Percentiles rank a stretch among this genome's conserved stretches.
Conservation (phyloP, 1,139 yeast species). For the Candida smagusa region DNA sequence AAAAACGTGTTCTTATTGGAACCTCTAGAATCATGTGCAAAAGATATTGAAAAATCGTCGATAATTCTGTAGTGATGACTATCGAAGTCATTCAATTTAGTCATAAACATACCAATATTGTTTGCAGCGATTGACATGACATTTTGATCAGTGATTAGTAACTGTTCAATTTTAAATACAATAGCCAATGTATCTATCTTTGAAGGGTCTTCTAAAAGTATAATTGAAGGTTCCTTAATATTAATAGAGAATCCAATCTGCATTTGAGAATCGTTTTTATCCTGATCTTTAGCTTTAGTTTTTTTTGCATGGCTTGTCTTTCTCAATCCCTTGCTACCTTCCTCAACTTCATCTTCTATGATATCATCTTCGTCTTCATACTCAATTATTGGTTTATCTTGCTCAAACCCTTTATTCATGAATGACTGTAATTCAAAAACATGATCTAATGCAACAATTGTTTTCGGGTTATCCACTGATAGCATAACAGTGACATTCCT, state of each 20-base stretch:
- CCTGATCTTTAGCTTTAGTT: neutral
- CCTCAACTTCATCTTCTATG: neutral
- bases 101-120: slow-evolving; percentile 83
- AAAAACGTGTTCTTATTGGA: slow-evolving; percentile 55
- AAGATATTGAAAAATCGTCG: slow-evolving; percentile 83
- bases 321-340: neutral
- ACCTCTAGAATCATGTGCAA: slow-evolving; percentile 70
- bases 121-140: slow-evolving; percentile 64
- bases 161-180: slow-evolving; percentile 82
- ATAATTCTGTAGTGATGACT: slow-evolving; percentile 65
- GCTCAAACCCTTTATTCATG: slow-evolving; percentile 42
- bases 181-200: slow-evolving; percentile 74
- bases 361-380: slow-evolving; percentile 11
- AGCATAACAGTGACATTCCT: slow-evolving; percentile 51
- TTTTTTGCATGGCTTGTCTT: neutral
- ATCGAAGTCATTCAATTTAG: slow-evolving; percentile 67
- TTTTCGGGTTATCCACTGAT: slow-evolving; percentile 75
- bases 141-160: slow-evolving; percentile 67
- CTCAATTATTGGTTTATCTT: slow-evolving; percentile 18
- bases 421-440: slow-evolving; percentile 72
- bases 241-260: slow-evolving; percentile 59
- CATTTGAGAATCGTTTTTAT: neutral
- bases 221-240: slow-evolving; percentile 73
- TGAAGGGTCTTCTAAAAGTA: slow-evolving; percentile 78
- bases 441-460: slow-evolving; percentile 83